These are phyloP conservation scores for Tricholoma hemisulphureum DNA, from an alignment of 768 basidiomycete genomes.

Conservation along the genomic window DNA sequence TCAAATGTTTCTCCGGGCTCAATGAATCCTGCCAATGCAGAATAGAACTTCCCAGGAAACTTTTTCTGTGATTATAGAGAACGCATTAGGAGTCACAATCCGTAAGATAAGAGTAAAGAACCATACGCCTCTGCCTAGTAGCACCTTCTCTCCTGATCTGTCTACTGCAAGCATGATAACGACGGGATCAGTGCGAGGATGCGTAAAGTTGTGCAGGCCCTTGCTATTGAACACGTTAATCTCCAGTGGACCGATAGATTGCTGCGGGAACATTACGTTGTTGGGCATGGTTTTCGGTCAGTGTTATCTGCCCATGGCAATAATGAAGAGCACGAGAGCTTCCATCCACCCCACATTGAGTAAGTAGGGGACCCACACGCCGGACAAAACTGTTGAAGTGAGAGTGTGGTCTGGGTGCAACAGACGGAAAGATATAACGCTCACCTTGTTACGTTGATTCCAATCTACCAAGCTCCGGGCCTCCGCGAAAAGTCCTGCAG, in stretches of 20 bases:
- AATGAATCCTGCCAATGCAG: conserved; percentile 89
- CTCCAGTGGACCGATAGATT: not conserved
- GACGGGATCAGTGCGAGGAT: conserved; percentile 83
- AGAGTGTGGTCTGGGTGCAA: not conserved
- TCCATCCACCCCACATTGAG: conserved; percentile 96
- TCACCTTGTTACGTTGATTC: conserved; percentile 85
- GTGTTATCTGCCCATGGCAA: conserved; percentile 72
- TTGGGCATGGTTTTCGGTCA: conserved; percentile 65
- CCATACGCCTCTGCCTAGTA: conserved; percentile 83
- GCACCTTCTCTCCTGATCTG: conserved; percentile 74
- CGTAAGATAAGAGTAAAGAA: conserved; percentile 3
- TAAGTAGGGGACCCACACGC: conserved; percentile 80
- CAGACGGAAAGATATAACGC: conserved; percentile 2
- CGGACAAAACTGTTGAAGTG: conserved; percentile 69
- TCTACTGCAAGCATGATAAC: conserved; percentile 90
- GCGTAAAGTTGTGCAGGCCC: conserved; percentile 84
- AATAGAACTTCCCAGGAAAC: conserved; percentile 74
- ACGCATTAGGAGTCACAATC: not conserved
- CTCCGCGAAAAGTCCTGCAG: conserved; percentile 73
- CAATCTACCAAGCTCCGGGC: conserved; percentile 87
- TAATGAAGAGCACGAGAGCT: conserved; percentile 74
- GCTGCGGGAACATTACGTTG: conserved; percentile 44
- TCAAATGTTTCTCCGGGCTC: conserved; percentile 95
- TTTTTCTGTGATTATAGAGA: conserved; percentile 44
- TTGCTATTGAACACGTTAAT: conserved; percentile 43